Evolutionary conservation across 2,329 filamentous ascomycete genomes (phyloP).

Genomic region (Hypoxylon sp.): DNA sequence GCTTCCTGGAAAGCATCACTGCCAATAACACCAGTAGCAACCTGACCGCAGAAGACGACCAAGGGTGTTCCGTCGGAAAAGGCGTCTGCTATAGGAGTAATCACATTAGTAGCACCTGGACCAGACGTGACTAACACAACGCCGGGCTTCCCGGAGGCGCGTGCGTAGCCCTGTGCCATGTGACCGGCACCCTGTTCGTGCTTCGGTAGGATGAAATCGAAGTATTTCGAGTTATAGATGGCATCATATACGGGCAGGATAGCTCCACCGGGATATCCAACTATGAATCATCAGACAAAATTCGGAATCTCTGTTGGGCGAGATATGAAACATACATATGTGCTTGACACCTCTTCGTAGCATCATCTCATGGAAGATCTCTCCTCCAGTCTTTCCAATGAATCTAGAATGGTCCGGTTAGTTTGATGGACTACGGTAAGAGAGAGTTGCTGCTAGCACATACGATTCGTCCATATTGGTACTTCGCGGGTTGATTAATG

Average conservation of each 20-base stretch:
- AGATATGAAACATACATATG: constrained; percentile 75
- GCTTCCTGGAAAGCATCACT: constrained; percentile 98
- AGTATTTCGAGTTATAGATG: constrained; percentile 97
- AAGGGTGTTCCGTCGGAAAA: constrained; percentile 95
- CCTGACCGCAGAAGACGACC: constrained; percentile 96
- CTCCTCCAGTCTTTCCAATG: constrained; percentile 92
- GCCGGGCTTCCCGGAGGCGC: constrained; percentile 91
- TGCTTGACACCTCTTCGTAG: constrained; percentile 90
- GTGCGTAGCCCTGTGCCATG: constrained; percentile 97
- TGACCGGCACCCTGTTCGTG: constrained; percentile 98
- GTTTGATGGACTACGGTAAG: neutral
- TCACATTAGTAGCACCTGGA: constrained; percentile 94
- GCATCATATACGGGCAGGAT: constrained; percentile 98
- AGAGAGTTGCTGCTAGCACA: constrained; percentile 50
- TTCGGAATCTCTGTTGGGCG: constrained; percentile 6
- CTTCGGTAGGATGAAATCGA: constrained; percentile 93
- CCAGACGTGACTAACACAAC: constrained; percentile 97
- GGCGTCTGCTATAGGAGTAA: constrained; percentile 96
- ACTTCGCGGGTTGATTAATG: constrained; percentile 69
- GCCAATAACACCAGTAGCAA: constrained; percentile 88
- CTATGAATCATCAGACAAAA: constrained; percentile 56
- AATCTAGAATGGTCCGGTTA: constrained; percentile 66
- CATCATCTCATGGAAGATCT: constrained; percentile 99
- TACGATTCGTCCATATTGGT: constrained; percentile 85
- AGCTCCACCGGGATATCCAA: constrained; percentile 92